These are phyloP conservation scores for Cyclotella distinguenda DNA, from an alignment of 108 stramenopile species.

Conservation along the genomic window DNA sequence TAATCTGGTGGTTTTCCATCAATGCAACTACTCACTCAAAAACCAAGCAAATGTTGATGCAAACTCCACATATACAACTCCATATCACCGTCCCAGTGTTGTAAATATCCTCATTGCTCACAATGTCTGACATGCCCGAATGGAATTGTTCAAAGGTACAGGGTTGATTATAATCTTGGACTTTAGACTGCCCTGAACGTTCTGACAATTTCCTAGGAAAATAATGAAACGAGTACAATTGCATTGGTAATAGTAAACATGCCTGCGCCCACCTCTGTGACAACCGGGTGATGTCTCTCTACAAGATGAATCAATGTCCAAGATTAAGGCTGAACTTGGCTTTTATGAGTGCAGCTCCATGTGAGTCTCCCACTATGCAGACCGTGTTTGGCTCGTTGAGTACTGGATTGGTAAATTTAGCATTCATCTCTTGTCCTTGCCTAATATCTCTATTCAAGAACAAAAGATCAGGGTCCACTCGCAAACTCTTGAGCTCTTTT, in stretches of 20 bases:
- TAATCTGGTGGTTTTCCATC: neutral
- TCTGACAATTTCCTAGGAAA: neutral
- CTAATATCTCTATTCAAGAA: neutral
- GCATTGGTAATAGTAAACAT: neutral
- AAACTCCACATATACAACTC: neutral
- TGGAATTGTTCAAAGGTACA: neutral
- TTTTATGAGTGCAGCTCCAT: neutral
- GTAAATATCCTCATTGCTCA: neutral
- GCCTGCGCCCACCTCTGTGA: neutral
- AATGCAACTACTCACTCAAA: neutral
- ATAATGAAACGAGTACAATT: neutral
- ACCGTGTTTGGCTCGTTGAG: neutral
- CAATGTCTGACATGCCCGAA: neutral
- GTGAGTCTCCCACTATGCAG: neutral
- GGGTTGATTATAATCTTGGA: neutral
- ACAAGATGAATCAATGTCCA: neutral
- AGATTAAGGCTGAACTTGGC: neutral
- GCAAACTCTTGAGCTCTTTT: neutral
- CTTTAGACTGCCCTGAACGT: neutral
- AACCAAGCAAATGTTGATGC: neutral
- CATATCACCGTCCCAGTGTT: neutral
- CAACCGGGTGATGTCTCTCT: neutral
- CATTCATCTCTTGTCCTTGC: neutral
- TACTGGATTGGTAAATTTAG: neutral
- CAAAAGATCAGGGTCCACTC: neutral